These are phyloP conservation scores for Leishmania amazonensis DNA, from an alignment of 208 protist species.

Conservation along the genomic window DNA sequence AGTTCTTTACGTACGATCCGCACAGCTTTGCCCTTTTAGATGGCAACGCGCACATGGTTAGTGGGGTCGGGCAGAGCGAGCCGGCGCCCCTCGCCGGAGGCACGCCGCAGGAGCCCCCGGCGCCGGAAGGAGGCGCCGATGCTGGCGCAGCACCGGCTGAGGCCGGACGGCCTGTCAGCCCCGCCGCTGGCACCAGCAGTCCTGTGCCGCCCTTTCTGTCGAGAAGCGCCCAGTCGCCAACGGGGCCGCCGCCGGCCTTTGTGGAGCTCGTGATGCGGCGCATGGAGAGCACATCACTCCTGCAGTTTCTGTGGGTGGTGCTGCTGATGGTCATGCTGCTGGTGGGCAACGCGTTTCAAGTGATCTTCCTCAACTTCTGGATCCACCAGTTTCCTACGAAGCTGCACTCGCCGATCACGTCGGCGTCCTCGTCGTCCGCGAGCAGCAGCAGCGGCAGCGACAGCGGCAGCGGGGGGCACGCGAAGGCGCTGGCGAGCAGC, in stretches of 20 bases:
- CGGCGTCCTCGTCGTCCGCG: slow-evolving; percentile 36
- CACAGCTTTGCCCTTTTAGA: background rate
- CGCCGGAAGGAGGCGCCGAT: background rate
- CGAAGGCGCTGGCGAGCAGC: slow-evolving; percentile 51
- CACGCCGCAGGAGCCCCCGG: background rate
- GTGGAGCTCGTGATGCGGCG: slow-evolving; percentile 16
- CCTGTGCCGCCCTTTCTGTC: background rate
- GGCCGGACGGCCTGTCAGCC: background rate
- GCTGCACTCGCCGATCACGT: slow-evolving; percentile 33
- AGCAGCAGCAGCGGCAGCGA: background rate
- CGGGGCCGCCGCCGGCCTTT: slow-evolving; percentile 3
- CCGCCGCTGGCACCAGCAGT: background rate
- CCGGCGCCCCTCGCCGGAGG: background rate
- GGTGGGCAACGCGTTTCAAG: slow-evolving; percentile 72
- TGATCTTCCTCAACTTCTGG: slow-evolving; percentile 88
- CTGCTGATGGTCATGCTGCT: slow-evolving; percentile 59
- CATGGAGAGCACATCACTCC: slow-evolving; percentile 22
- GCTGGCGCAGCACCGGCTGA: background rate
- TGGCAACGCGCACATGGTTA: background rate
- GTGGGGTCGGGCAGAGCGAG: background rate
- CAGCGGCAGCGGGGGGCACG: slow-evolving; percentile 6
- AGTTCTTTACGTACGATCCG: background rate
- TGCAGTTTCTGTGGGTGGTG: slow-evolving; percentile 42
- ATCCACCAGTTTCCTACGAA: slow-evolving; percentile 54
- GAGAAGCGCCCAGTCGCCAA: background rate